A percentile compares a stretch with the other conserved stretches of the same genome.
phyloP scores from a whole-genome alignment of 805 yeast species.

The Cyberlindnera nakhonratchasimensis region DNA sequence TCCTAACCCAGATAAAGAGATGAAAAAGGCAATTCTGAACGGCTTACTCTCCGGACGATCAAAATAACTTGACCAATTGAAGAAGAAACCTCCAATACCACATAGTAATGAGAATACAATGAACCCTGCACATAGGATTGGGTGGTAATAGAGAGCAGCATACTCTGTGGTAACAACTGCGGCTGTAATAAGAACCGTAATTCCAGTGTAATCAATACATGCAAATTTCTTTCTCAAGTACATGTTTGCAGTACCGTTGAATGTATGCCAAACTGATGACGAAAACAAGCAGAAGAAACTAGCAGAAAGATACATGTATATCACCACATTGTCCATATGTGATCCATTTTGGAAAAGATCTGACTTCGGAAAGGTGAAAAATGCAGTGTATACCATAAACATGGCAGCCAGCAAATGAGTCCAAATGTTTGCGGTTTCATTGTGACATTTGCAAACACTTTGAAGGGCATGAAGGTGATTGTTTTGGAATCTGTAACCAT shows the following conservation, averaged over 20 bases:
- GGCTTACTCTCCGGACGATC: constrained; percentile 84
- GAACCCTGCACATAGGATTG: constrained; percentile 45
- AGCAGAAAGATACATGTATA: constrained; percentile 64
- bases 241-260: constrained; percentile 68
- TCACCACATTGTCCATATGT: constrained; percentile 43
- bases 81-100: constrained; percentile 67
- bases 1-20: constrained; percentile 76
- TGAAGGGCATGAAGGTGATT: constrained; percentile 56
- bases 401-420: constrained; percentile 75
- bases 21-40: constrained; percentile 74
- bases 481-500: constrained; percentile 81
- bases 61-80: constrained; percentile 92
- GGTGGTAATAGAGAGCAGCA: constrained; percentile 63
- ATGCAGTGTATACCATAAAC: constrained; percentile 50
- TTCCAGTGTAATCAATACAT: constrained; percentile 93
- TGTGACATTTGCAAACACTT: constrained; percentile 65
- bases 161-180: constrained; percentile 86
- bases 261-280: constrained; percentile 90
- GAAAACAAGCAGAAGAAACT: constrained; percentile 74
- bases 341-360: constrained; percentile 42
- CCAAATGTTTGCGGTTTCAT: constrained; percentile 93
- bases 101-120: constrained; percentile 59
- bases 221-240: constrained; percentile 70
- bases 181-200: constrained; percentile 84
- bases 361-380: constrained; percentile 63